Conservation (phyloP, 2,329 filamentous ascomycete species). For the Apiospora koreana region DNA sequence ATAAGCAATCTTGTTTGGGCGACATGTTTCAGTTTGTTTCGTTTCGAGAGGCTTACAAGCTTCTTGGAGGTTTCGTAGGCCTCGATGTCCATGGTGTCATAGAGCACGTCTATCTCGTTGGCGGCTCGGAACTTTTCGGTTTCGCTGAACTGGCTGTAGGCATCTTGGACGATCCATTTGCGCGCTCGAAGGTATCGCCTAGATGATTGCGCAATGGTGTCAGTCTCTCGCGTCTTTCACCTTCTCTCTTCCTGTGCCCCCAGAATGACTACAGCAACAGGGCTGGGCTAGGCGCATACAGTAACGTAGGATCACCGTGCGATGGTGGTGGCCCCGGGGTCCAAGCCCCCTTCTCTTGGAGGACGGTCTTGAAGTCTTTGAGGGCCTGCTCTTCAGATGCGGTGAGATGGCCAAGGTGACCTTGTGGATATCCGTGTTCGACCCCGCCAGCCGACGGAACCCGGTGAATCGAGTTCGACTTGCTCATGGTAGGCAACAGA, state of each 20-base stretch:
- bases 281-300: conserved; percentile 50
- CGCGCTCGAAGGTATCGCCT: conserved; percentile 86
- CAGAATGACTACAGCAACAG: not conserved
- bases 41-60: conserved; percentile 54
- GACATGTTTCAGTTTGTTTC: not conserved
- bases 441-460: conserved; percentile 33
- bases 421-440: conserved; percentile 63
- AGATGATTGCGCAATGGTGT: conserved; percentile 12
- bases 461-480: conserved; percentile 26
- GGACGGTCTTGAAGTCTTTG: conserved; percentile 68
- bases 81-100: conserved; percentile 82
- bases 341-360: conserved; percentile 66
- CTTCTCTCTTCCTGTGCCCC: not conserved
- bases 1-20: not conserved
- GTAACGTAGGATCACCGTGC: conserved; percentile 72
- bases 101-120: conserved; percentile 76
- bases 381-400: conserved; percentile 68
- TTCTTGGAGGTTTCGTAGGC: conserved; percentile 79
- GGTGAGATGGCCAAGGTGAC: conserved; percentile 80
- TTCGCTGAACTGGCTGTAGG: conserved; percentile 80
- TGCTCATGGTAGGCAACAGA: conserved; percentile 21
- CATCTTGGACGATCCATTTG: conserved; percentile 76
- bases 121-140: conserved; percentile 85
- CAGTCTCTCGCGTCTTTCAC: not conserved
- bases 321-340: conserved; percentile 56